phyloP scores from a whole-genome alignment of 805 yeast genomes.

The Sugiyamaella smithiae region DNA sequence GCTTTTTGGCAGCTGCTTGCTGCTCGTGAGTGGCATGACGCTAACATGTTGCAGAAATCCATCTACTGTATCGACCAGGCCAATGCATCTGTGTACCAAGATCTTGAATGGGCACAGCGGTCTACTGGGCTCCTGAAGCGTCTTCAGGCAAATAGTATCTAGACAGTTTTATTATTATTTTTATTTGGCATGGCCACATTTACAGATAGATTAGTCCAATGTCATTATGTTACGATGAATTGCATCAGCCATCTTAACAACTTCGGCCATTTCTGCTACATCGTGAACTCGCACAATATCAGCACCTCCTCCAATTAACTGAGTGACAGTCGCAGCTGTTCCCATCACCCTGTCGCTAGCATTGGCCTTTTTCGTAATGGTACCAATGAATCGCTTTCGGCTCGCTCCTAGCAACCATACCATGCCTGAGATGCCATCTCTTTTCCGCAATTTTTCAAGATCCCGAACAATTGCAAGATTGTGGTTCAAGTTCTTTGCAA shows the following conservation, averaged over 20 bases:
- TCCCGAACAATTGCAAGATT: constrained; percentile 60
- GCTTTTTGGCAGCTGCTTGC: constrained; percentile 75
- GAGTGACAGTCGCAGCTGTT: constrained; percentile 70
- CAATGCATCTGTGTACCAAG: constrained; percentile 25
- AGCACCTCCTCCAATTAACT: constrained; percentile 68
- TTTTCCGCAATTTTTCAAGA: constrained; percentile 21
- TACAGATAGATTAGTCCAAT: too few relatives aligned
- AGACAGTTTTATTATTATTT: neutral
- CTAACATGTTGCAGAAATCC: constrained; percentile 20
- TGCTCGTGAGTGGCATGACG: constrained; percentile 62
- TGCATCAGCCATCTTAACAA: constrained; percentile 67
- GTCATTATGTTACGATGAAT: constrained; percentile 45
- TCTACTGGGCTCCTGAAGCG: constrained; percentile 19
- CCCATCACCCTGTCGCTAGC: constrained; percentile 69
- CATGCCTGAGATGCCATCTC: constrained; percentile 40
- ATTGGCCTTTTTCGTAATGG: constrained; percentile 53
- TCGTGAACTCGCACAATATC: constrained; percentile 91
- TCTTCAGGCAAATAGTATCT: constrained; percentile 4
- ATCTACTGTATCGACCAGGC: constrained; percentile 18
- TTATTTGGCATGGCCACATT: neutral
- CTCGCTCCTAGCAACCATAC: constrained; percentile 85
- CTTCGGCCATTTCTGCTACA: constrained; percentile 56
- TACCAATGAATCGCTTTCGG: constrained; percentile 82
- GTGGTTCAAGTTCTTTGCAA: constrained; percentile 78
- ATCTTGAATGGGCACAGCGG: constrained; percentile 24